Evolutionary conservation across 164 flowering plant genomes (phyloP), one percentile per base, ranked within the genome.

Genomic region (Saururus chinensis): DNA sequence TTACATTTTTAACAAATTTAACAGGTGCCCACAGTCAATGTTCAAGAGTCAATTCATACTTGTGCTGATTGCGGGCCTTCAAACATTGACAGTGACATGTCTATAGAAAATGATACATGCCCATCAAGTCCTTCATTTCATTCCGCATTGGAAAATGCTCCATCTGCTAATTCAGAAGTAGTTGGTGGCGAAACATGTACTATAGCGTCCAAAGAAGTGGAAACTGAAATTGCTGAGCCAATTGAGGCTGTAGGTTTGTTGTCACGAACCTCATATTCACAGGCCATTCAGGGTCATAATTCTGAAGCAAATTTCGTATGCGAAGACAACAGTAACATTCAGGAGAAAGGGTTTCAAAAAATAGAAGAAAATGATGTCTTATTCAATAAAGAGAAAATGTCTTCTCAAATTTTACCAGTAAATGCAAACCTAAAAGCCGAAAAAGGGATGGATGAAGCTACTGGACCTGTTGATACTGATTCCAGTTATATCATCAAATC

Each of bases 391-490:
- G 57, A 4, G 57, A 1, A 24, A 55, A 55, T 7, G 12, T 7
- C 12, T 54, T 54, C 57, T 21, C 26, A 54, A 55, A 24, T 22
- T 22, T 9, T 55, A 22, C 17, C 57, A 7, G 26, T 55, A 55
- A 55, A 55, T 55, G 19, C 57, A 30, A 40, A 64, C 42, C 65
- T 45, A 60, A 55, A 55, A 19, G 53, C 10, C 56, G 51, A 58
- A 14, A 37, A 40, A 30, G 53, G 51, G 63, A 51, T 24, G 48
- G 14, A 19, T 4, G 53, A 37, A 53, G 67, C 61, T 30, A 30
- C 37, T 30, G 37, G 37, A 6, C 2, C 6, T 37, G 55, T 25
- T 58, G 61, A 57, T 53, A 52, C 70, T 66, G 59, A 54, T 68
- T 30, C 21, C 35, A 37, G 30, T 20, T 24, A 56, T 59, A 64